Percentiles rank a stretch among this genome's conserved stretches.
Conservation (phyloP, 2,329 filamentous ascomycete species). For the Daldinia sp. region DNA sequence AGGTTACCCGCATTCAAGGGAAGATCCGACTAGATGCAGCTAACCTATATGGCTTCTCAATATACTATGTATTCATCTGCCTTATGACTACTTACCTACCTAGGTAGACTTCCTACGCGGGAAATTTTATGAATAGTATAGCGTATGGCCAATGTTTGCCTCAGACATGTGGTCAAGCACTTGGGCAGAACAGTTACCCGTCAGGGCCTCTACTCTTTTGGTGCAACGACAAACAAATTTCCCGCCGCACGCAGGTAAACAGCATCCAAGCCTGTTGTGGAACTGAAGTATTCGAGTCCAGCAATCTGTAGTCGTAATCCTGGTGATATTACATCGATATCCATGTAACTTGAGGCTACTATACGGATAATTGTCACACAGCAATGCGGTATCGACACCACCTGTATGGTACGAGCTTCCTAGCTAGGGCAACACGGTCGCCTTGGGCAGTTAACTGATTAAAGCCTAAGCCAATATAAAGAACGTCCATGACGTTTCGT, state of each 20-base stretch:
- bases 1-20: neutral
- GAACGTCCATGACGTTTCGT: neutral
- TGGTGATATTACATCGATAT: neutral
- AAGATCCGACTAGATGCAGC: neutral
- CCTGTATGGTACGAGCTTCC: neutral
- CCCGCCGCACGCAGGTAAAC: neutral
- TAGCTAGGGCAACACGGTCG: neutral
- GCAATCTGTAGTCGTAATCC: neutral
- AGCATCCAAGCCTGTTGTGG: neutral
- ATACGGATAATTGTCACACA: neutral
- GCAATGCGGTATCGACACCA: neutral
- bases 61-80: neutral
- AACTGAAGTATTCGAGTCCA: neutral
- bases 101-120: neutral
- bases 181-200: neutral
- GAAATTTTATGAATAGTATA: neutral
- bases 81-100: neutral
- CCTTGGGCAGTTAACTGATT: neutral
- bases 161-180: neutral
- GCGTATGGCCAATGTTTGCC: neutral
- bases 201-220: neutral
- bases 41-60: neutral
- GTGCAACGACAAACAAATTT: neutral
- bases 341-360: neutral
- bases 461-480: neutral